Conservation (phyloP, 805 yeast genomes). For the Lipomyces chichibuensis region DNA sequence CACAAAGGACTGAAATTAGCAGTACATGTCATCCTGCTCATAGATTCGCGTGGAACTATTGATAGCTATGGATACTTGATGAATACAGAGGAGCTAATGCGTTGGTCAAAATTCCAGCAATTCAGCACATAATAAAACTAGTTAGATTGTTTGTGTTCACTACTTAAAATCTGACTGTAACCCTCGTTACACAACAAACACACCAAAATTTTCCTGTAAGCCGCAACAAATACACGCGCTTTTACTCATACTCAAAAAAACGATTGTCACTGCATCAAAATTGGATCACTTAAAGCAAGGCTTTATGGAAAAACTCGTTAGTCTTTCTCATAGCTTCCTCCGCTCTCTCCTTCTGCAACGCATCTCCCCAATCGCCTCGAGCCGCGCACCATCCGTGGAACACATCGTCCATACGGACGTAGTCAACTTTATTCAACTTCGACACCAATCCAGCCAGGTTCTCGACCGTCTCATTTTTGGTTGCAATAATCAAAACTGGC, state of each 20-base stretch:
- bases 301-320: conserved; percentile 23
- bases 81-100: too few relatives aligned
- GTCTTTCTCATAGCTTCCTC: conserved; percentile 29
- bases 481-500: conserved; percentile 29
- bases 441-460: conserved; percentile 11
- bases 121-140: too few relatives aligned
- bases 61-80: too few relatives aligned
- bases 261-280: not conserved
- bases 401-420: conserved; percentile 33
- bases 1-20: too few relatives aligned
- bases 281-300: conserved; percentile 43
- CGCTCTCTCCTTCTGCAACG: conserved; percentile 29
- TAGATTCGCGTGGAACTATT: too few relatives aligned
- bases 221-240: not conserved
- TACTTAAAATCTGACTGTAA: too few relatives aligned
- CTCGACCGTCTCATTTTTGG: conserved; percentile 28
- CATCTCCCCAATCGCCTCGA: conserved; percentile 30
- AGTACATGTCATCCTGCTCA: too few relatives aligned
- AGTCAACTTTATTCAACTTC: conserved; percentile 17
- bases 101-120: too few relatives aligned
- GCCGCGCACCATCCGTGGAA: conserved; percentile 36
- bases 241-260: not conserved
- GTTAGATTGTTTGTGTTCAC: too few relatives aligned
- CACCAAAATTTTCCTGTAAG: too few relatives aligned
- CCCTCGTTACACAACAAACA: too few relatives aligned